These are phyloP conservation scores for Thermothelomyces thermophilus DNA, from an alignment of 2,329 filamentous ascomycete species.

Conservation along the genomic window DNA sequence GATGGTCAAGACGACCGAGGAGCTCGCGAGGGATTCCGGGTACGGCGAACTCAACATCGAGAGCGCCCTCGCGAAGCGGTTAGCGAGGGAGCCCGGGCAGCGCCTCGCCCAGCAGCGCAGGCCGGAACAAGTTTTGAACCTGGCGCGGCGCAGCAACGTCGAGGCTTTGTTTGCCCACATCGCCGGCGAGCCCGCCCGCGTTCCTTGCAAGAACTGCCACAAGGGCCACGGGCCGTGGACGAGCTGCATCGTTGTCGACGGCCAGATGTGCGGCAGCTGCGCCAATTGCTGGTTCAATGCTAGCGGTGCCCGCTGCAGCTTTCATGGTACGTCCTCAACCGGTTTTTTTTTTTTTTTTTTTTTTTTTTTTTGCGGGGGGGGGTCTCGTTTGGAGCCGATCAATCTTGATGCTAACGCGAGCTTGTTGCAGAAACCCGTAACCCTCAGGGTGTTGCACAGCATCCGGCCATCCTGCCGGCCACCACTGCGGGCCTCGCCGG, in stretches of 20 bases:
- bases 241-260: slow-evolving; percentile 51
- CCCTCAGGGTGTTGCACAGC: slow-evolving; percentile 28
- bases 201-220: slow-evolving; percentile 54
- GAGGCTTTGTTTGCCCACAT: slow-evolving; percentile 54
- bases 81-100: slow-evolving; percentile 43
- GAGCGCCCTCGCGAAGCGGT: slow-evolving; percentile 48
- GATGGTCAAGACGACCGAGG: slow-evolving; percentile 37
- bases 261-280: slow-evolving; percentile 56
- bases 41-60: slow-evolving; percentile 44
- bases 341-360: neutral
- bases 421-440: slow-evolving; percentile 38
- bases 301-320: slow-evolving; percentile 52
- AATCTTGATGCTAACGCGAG: neutral
- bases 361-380: neutral
- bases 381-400: neutral
- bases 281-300: slow-evolving; percentile 60
- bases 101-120: slow-evolving; percentile 48
- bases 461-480: slow-evolving; percentile 20
- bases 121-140: slow-evolving; percentile 48
- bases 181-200: slow-evolving; percentile 41
- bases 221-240: slow-evolving; percentile 56
- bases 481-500: slow-evolving; percentile 13
- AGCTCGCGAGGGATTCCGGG: slow-evolving; percentile 41
- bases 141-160: slow-evolving; percentile 52
- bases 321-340: slow-evolving; percentile 43